Base-by-base conservation (phyloP, 1,284 basidiomycete species). In the Cutaneotrichosporon dermatis region DNA sequence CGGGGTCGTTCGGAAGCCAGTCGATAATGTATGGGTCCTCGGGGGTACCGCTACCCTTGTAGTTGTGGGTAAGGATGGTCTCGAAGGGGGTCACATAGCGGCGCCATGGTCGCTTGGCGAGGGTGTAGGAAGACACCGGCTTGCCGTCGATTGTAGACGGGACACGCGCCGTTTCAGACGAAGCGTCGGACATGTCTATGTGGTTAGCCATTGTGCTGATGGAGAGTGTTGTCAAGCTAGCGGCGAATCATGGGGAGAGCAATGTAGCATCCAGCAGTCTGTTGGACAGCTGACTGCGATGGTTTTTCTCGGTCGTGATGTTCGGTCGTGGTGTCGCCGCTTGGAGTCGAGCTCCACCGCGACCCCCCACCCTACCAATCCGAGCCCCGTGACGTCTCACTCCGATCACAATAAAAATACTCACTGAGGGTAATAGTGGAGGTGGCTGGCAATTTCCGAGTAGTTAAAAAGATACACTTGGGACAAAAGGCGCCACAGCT, bases 1-100 rank as follows among this genome's bases (percentile, higher is more conserved):
- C 73, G 41, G 61, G 62, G 60, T 76, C 59, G 25, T 57, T 58
- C 1, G 59, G 57, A 11, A 76, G 57, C 74, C 74, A 76, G 59
- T 76, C 74, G 33, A 80, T 70, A 13, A 80, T 65, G 61, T 70
- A 80, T 0, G 79, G 79, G 50, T 77, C 73, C 10, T 70, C 71
- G 4, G 71, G 61, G 4, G 78, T 79, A 8, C 79, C 79, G 15
- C 65, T 61, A 6, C 79, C 79, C 39, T 58, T 63, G 64, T 80
- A 80, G 2, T 67, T 67, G 52, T 72, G 63, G 11, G 64, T 58
- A 39, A 79, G 52, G 57, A 80, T 79, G 2, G 66, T 55, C 46
- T 69, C 65, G 52, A 78, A 80, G 0, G 78, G 74, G 0, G 78
- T 79, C 11, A 69, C 64, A 49, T 74, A 67, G 0, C 53, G 67